Conservation (phyloP, 2,329 filamentous ascomycete genomes). For the Pestalotiopsis sp. region DNA sequence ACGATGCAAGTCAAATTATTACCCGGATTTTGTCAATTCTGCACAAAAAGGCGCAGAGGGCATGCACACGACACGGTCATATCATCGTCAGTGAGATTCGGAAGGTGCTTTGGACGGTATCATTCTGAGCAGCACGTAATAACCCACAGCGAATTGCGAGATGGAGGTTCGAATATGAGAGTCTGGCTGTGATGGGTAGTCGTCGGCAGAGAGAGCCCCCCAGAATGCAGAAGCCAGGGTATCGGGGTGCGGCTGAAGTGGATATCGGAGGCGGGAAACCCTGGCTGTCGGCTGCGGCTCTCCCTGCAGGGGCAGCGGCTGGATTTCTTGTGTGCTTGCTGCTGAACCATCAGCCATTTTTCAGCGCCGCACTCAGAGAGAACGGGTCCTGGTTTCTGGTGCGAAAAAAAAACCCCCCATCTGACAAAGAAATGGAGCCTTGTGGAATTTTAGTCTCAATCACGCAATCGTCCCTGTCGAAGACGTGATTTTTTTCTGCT, state of each 20-base stretch:
- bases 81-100: neutral
- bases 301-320: neutral
- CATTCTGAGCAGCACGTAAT: neutral
- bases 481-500: constrained; percentile 13
- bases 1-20: neutral
- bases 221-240: constrained; percentile 8
- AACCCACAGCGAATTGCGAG: neutral
- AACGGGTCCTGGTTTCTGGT: constrained; percentile 1
- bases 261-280: constrained; percentile 16
- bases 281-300: constrained; percentile 16
- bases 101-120: neutral
- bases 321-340: neutral
- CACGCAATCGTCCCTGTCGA: constrained; percentile 14
- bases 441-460: constrained; percentile 11
- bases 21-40: neutral
- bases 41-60: neutral
- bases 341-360: constrained; percentile 1
- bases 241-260: constrained; percentile 16
- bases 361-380: neutral
- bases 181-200: neutral
- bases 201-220: neutral
- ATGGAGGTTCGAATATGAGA: neutral
- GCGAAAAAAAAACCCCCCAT: neutral
- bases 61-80: neutral
- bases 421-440: constrained; percentile 1